These are phyloP conservation scores for Paecilomyces sp. DNA, from an alignment of 2,329 filamentous ascomycete species.

Conservation along the genomic window DNA sequence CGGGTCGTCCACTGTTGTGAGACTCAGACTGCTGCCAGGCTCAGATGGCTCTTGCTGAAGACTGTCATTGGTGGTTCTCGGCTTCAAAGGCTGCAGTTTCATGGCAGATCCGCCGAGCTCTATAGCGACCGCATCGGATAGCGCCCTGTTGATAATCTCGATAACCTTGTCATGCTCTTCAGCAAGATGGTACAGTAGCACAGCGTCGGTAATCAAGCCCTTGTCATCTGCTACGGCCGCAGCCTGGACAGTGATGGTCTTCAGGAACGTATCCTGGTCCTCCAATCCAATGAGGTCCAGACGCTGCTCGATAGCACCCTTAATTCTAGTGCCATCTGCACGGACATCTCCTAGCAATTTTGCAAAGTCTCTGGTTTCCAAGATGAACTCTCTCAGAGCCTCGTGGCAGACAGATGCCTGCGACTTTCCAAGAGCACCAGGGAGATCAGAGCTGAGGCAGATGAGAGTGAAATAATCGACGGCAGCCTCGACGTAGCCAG, in stretches of 20 bases:
- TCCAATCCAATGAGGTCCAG: constrained; percentile 71
- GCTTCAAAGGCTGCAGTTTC: constrained; percentile 72
- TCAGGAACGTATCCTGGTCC: constrained; percentile 77
- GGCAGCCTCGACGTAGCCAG: constrained; percentile 78
- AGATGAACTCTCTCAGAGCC: constrained; percentile 82
- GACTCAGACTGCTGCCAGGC: constrained; percentile 44
- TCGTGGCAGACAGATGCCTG: constrained; percentile 84
- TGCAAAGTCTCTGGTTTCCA: constrained; percentile 96
- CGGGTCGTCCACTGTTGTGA: constrained; percentile 63
- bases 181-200: constrained; percentile 87
- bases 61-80: constrained; percentile 44
- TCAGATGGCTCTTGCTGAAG: constrained; percentile 38
- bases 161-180: constrained; percentile 96
- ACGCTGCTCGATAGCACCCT: constrained; percentile 80
- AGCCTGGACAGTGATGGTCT: constrained; percentile 86
- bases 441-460: constrained; percentile 81
- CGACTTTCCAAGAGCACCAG: constrained; percentile 63
- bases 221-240: constrained; percentile 91
- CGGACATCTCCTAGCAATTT: constrained; percentile 87
- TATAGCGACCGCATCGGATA: constrained; percentile 81
- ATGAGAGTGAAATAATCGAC: constrained; percentile 91
- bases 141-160: constrained; percentile 75
- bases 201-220: constrained; percentile 85
- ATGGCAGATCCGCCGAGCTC: constrained; percentile 77
- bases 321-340: constrained; percentile 75